Conservation (phyloP, 2,329 filamentous ascomycete species). For the Penicillium sp. region DNA sequence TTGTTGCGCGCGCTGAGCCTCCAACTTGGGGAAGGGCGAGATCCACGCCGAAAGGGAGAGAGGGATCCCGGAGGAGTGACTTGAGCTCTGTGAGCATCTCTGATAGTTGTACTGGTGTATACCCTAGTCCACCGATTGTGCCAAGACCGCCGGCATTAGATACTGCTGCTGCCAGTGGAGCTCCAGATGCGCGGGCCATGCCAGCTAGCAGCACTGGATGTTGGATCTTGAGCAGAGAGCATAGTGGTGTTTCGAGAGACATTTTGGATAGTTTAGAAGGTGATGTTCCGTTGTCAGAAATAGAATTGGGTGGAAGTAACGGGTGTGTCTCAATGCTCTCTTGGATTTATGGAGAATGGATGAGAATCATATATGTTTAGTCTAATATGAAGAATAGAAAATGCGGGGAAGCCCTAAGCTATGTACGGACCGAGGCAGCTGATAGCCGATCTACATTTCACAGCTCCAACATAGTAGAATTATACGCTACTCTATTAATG, state of each 20-base stretch:
- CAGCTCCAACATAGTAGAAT: neutral
- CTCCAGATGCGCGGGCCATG: constrained; percentile 80
- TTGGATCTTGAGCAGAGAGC: constrained; percentile 66
- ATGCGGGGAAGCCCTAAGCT: neutral
- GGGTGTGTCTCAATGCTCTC: neutral
- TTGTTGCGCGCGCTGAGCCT: constrained; percentile 73
- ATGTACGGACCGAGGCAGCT: constrained; percentile 17
- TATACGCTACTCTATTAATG: neutral
- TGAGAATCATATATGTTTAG: neutral
- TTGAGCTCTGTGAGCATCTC: constrained; percentile 79
- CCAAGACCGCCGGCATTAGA: constrained; percentile 78
- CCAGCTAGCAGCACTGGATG: constrained; percentile 88
- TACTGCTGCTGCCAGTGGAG: constrained; percentile 70
- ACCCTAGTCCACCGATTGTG: constrained; percentile 55
- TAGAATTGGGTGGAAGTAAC: neutral
- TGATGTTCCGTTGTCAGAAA: neutral
- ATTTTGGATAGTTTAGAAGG: constrained; percentile 12
- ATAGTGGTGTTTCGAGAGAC: constrained; percentile 67
- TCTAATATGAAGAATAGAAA: neutral
- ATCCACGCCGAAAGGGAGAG: constrained; percentile 80
- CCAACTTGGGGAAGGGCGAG: constrained; percentile 85
- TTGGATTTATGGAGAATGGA: neutral
- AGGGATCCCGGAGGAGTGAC: constrained; percentile 55
- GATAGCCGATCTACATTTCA: neutral
- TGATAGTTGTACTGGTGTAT: constrained; percentile 66